Evolutionary conservation across 2,329 filamentous ascomycete species (phyloP).

Genomic region (Aspergillus thermomutatus): DNA sequence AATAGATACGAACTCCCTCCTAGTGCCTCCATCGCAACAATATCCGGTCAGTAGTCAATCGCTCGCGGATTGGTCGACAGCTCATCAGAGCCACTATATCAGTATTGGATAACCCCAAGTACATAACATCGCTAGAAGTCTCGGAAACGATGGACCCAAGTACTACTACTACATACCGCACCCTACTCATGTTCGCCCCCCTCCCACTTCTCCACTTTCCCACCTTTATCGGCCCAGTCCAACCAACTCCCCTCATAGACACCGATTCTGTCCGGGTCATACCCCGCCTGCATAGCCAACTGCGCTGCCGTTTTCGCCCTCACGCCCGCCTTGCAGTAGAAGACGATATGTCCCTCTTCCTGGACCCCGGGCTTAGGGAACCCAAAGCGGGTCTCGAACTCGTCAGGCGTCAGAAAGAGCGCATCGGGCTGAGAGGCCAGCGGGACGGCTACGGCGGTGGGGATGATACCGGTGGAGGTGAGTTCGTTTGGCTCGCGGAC

Average conservation of each 20-base stretch:
- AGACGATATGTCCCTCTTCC: constrained; percentile 57
- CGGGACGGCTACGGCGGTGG: constrained; percentile 77
- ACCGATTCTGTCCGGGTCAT: constrained; percentile 58
- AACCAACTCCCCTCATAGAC: constrained; percentile 55
- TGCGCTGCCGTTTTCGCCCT: constrained; percentile 73
- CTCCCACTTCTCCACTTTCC: constrained; percentile 53
- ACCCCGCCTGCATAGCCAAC: constrained; percentile 74
- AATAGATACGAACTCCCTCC: constrained; percentile 1
- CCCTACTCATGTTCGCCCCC: constrained; percentile 20
- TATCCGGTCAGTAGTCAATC: neutral
- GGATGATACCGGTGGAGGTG: constrained; percentile 59
- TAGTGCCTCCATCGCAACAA: neutral
- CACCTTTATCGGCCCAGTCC: constrained; percentile 77
- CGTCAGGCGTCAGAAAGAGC: constrained; percentile 69
- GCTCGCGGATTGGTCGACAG: neutral
- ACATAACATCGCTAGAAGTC: neutral
- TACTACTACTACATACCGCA: no score
- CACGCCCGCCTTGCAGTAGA: constrained; percentile 93
- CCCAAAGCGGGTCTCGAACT: constrained; percentile 80
- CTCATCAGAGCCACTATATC: neutral
- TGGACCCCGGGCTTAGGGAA: constrained; percentile 64
- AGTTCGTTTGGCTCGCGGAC: constrained; percentile 49
- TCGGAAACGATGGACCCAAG: no score
- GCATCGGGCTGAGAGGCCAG: constrained; percentile 73
- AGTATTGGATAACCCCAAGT: neutral